phyloP scores from a whole-genome alignment of 441 rosid species.

The Syzygium syzygioides region DNA sequence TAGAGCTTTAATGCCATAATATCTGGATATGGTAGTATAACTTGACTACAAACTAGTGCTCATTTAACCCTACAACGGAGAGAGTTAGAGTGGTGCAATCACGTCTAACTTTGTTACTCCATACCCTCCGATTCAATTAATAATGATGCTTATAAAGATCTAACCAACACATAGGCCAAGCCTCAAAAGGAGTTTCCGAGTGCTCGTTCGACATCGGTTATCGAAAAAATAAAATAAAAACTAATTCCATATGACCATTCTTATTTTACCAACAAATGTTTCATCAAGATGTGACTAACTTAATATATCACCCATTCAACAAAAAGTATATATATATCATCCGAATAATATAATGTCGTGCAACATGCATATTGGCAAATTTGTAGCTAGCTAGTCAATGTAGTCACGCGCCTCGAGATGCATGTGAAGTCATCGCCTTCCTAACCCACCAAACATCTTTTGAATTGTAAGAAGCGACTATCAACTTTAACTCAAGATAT shows the following conservation, averaged over 20 bases:
- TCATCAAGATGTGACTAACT: background rate
- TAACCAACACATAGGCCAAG: no score
- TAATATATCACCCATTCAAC: background rate
- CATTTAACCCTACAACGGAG: background rate
- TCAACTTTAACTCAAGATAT: background rate
- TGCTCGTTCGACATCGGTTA: background rate
- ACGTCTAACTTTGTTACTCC: background rate
- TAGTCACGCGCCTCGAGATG: background rate
- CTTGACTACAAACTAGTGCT: background rate
- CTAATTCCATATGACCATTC: background rate
- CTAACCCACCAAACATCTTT: background rate
- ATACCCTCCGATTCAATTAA: rapidly evolving
- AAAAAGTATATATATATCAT: background rate
- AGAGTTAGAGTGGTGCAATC: background rate
- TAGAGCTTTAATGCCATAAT: background rate
- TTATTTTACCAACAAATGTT: background rate
- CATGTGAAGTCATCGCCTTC: background rate
- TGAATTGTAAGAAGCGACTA: background rate
- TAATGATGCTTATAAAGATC: background rate
- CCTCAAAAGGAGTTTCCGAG: background rate
- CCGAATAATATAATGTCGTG: background rate
- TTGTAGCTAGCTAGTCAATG: background rate
- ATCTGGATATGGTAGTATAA: background rate
- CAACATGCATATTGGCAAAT: background rate
- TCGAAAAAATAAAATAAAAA: background rate